Base-by-base conservation (phyloP, 2,329 filamentous ascomycete genomes). In the Neonectria sp. region DNA sequence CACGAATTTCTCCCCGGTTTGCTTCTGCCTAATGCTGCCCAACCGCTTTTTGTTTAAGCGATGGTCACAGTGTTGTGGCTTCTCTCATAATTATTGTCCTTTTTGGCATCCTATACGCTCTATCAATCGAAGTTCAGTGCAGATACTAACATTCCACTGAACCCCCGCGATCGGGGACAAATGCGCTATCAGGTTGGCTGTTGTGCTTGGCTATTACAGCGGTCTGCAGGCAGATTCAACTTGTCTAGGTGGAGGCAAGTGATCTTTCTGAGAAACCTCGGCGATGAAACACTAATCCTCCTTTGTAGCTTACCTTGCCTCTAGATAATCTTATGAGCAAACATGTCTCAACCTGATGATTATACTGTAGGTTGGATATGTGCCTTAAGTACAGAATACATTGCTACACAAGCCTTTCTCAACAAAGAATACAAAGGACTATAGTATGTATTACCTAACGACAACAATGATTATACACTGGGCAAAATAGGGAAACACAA, bases 331-430 rank as follows among this genome's bases (percentile, higher is more conserved):
- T n/a, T 46, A 9, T n/a, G 21, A 24, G 21, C 21, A 9, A 46
- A 46, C 21, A 46, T 46, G 21, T 46, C 43, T 46, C 6, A 25
- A 9, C 21, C 43, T 46, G 12, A 53, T 7, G 17, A 53, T 13
- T 53, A 53, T 17, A 33, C 2, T 2, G 31, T 64, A 2, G 55
- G 61, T 21, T 64, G 55, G 61, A 59, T 64, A 15, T 58, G 55
- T 9, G 35, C 61, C 5, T 17, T 64, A 8, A 6, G 17, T n/a
- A 58, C 9, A 6, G 55, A 64, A 24, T 48, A 58, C 2, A 21
- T 59, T 12, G 48, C 55, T 3, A 48, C 55, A 9, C 35, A 53
- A 29, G 29, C 6, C 3, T 58, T 55, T 25, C 55, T 64, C 6
- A 48, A 64, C 2, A 29, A 64, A 25, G 3, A 21, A 4, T 48